Evolutionary conservation across 176 grass and related monocot species (phyloP), one percentile per base, ranked within the genome.

Genomic region (Eleusine coracana): DNA sequence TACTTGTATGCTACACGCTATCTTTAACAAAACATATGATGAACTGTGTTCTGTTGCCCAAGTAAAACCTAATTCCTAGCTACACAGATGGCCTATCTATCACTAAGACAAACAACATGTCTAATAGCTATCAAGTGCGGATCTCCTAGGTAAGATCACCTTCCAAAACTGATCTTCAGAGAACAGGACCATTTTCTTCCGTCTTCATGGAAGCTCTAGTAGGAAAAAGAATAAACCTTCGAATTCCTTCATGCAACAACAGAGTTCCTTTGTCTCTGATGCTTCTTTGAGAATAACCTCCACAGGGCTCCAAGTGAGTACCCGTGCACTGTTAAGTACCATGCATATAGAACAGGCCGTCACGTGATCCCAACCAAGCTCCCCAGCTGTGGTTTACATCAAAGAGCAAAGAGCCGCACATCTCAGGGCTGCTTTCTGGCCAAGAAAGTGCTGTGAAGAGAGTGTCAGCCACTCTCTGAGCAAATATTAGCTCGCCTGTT

Each of bases 331-430:
- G 37, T 90, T 83, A 98, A 72, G 86, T 91, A 52, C 84, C 84
- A 64, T 95, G 92, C 95, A 92, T 83, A 69, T 98, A 95, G 86
- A 83, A 93, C 46, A 98, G 65, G 20, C 92, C 92, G 17, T 89
- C 82, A 58, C 70, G 79, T 25, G 95, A 98, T 80, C 95, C 95
- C 82, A 98, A 77, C 92, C 95, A 98, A 88, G 92, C 86, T 31
- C 86, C 92, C 85, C 90, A 92, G 65, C 91, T 94, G 40, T 90
- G 88, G 78, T 75, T 89, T 76, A 73, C 28, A 75, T 76, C 79
- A 83, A 91, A 85, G 74, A 70, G 21, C 8, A 45, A 78, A 70
- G 58, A 89, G 67, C 72, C 34, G 72, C 74, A 39, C 27, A 76
- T 70, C 20, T 82, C 78, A 36, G 17, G 28, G 49, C 75, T 65